These are phyloP conservation scores for Talaromyces sp. DNA, from an alignment of 2,329 filamentous ascomycete species.

Conservation along the genomic window DNA sequence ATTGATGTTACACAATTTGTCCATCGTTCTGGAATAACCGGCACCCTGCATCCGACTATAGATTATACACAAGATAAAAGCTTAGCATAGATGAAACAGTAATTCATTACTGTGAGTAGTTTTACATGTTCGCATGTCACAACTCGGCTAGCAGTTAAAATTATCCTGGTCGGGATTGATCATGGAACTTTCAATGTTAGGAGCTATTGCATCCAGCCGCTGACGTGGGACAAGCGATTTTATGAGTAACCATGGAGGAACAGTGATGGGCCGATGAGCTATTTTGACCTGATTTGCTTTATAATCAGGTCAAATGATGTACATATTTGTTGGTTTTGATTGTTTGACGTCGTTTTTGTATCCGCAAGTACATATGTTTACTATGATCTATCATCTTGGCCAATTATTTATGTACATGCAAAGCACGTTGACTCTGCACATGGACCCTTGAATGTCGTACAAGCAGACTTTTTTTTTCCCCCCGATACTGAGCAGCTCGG, in stretches of 20 bases:
- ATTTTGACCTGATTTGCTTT: background rate
- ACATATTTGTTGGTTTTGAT: background rate
- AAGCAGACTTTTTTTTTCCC: background rate
- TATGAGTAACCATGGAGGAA: background rate
- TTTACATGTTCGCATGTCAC: background rate
- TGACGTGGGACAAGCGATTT: background rate
- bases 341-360: background rate
- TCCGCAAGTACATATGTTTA: background rate
- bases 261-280: background rate
- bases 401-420: too few relatives aligned
- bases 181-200: background rate
- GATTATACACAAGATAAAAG: background rate
- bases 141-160: background rate
- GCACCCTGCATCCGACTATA: background rate
- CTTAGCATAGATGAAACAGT: background rate
- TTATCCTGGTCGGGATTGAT: background rate
- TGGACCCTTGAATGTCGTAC: too few relatives aligned
- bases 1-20: background rate
- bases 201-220: background rate
- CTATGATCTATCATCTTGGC: background rate
- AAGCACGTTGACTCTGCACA: too few relatives aligned
- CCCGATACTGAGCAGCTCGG: background rate
- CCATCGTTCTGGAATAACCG: background rate
- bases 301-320: too few relatives aligned
- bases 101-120: too few relatives aligned